Evolutionary conservation across 768 basidiomycete genomes (phyloP).

Genomic region (Lyophyllum atratum): DNA sequence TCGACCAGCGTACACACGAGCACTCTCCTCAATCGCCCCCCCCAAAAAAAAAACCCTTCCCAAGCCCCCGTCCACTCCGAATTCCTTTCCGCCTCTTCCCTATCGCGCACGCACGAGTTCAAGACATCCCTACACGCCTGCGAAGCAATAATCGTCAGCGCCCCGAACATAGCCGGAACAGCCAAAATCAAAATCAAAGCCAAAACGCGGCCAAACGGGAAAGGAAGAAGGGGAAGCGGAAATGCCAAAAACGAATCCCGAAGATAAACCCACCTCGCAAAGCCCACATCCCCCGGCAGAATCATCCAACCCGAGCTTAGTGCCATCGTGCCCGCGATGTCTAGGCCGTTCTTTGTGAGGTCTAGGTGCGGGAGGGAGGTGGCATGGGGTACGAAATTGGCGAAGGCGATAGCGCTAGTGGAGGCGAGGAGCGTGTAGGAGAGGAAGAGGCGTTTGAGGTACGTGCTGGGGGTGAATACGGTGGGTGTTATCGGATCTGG

Average conservation of each 20-base stretch:
- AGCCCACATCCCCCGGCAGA: conserved; percentile 80
- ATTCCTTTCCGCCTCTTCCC: conserved; percentile 74
- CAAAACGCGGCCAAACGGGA: no score
- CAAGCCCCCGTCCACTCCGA: conserved; percentile 52
- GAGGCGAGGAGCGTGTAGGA: conserved; percentile 80
- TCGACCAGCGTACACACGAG: no score
- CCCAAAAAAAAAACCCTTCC: conserved; percentile 80
- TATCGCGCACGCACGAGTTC: conserved; percentile 89
- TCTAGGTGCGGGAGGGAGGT: conserved; percentile 88
- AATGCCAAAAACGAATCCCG: not conserved
- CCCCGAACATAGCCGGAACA: not conserved
- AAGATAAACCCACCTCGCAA: conserved; percentile 54
- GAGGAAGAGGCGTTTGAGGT: conserved; percentile 90
- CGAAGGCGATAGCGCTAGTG: conserved; percentile 88
- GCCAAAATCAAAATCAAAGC: not conserved
- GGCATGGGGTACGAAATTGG: conserved; percentile 94
- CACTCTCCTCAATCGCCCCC: conserved; percentile 86
- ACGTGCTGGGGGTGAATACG: conserved; percentile 88
- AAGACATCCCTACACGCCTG: conserved; percentile 86
- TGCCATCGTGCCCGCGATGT: conserved; percentile 92
- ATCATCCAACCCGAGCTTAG: conserved; percentile 87
- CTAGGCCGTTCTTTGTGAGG: conserved; percentile 79
- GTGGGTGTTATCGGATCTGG: conserved; percentile 88
- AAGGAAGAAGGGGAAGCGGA: not conserved
- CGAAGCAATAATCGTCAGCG: conserved; percentile 3